These are phyloP conservation scores for Phytophthora meadii DNA, from an alignment of 352 stramenopile genomes.

Conservation along the genomic window DNA sequence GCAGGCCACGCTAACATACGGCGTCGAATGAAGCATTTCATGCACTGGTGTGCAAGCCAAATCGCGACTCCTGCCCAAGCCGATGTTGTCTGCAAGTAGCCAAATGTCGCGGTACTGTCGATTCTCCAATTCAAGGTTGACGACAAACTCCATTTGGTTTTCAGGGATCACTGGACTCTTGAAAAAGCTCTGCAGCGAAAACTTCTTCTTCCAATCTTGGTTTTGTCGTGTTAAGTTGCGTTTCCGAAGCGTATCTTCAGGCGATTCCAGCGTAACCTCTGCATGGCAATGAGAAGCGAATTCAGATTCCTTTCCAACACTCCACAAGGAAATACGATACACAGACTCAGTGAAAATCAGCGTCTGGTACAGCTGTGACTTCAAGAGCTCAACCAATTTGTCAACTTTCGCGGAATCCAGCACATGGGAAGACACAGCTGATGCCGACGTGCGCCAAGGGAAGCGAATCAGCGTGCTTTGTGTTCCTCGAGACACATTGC, in stretches of 20 bases:
- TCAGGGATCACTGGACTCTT: constrained; percentile 64
- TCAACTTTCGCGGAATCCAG: constrained; percentile 35
- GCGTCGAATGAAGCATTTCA: constrained; percentile 64
- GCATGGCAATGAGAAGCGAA: constrained; percentile 64
- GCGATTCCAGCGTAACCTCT: constrained; percentile 50
- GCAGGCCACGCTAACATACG: constrained; percentile 72
- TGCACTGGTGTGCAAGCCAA: constrained; percentile 67
- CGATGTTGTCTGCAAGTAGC: constrained; percentile 76
- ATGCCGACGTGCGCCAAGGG: constrained; percentile 60
- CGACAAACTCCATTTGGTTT: constrained; percentile 68
- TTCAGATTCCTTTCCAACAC: constrained; percentile 69
- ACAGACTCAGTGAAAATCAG: constrained; percentile 78
- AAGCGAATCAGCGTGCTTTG: constrained; percentile 77
- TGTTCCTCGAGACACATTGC: constrained; percentile 56
- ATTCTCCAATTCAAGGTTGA: constrained; percentile 76
- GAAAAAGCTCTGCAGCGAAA: constrained; percentile 81
- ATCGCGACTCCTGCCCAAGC: constrained; percentile 67
- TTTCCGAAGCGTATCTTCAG: constrained; percentile 47
- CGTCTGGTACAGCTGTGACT: constrained; percentile 56
- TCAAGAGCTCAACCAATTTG: constrained; percentile 49
- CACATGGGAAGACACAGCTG: constrained; percentile 47
- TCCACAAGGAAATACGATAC: constrained; percentile 68
- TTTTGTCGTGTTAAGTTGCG: constrained; percentile 57
- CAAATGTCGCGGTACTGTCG: constrained; percentile 55
- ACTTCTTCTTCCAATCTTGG: constrained; percentile 83